Evolutionary conservation across 257 asterid genomes (phyloP).

Genomic region (Solanum arcanum): DNA sequence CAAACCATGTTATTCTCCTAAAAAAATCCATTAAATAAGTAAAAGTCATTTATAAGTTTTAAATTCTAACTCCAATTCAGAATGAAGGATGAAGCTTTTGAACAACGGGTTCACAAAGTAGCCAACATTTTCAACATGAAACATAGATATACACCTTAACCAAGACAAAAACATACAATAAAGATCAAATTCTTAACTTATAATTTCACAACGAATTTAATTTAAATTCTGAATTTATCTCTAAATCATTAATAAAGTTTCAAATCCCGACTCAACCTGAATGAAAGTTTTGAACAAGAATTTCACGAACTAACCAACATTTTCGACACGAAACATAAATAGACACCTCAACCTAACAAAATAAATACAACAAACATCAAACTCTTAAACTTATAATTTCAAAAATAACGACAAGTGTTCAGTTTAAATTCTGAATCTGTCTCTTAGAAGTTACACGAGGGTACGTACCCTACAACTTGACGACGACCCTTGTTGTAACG

Average conservation of each 20-base stretch:
- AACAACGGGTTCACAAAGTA: not conserved
- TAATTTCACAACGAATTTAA: not conserved
- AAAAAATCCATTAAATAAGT: not conserved
- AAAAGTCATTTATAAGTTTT: fast-evolving
- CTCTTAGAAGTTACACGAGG: not conserved
- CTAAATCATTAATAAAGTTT: not conserved
- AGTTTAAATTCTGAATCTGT: not conserved
- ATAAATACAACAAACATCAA: not conserved
- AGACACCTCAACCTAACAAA: not conserved
- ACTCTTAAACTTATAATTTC: not conserved
- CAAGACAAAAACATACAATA: not conserved
- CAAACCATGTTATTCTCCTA: not conserved
- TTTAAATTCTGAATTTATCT: not conserved
- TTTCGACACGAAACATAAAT: not conserved
- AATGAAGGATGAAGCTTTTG: not conserved
- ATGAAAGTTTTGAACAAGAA: not conserved
- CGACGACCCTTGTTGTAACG: conserved; percentile 76
- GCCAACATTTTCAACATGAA: not conserved
- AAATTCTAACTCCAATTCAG: not conserved
- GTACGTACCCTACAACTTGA: conserved; percentile 73
- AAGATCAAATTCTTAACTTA: not conserved
- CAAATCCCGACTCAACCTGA: not conserved
- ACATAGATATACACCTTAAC: not conserved
- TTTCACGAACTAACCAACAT: not conserved
- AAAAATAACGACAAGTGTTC: not conserved